Conservation (phyloP, 2,329 filamentous ascomycete species). For the Neopestalotiopsis clavispora region DNA sequence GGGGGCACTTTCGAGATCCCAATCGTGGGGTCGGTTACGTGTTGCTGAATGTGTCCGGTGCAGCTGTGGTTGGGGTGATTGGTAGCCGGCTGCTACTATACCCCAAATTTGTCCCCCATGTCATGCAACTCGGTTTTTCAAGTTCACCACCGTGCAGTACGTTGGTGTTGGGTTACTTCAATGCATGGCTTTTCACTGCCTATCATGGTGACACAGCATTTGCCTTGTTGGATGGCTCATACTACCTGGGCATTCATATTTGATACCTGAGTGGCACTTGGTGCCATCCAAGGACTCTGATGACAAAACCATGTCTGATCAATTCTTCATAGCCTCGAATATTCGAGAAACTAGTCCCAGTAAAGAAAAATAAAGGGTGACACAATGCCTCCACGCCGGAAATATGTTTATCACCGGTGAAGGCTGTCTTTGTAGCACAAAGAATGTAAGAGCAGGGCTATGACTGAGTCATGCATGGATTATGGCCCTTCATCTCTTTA, state of each 20-base stretch:
- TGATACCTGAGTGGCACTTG: no score
- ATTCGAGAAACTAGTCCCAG: no score
- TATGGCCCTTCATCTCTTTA: no score
- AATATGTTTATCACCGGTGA: no score
- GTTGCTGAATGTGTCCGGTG: not conserved
- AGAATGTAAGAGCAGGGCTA: no score
- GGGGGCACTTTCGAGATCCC: not conserved
- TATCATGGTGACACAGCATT: not conserved
- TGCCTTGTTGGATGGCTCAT: not conserved
- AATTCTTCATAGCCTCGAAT: no score
- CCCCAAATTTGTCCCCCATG: not conserved
- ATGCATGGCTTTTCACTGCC: not conserved
- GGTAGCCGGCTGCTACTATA: not conserved
- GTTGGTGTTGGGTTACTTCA: not conserved
- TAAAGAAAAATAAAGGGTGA: no score
- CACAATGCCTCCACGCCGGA: no score
- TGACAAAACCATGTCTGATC: no score
- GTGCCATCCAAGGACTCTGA: no score
- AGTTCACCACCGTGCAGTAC: not conserved
- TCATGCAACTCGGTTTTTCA: not conserved
- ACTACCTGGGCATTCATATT: not conserved
- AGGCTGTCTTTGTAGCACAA: no score
- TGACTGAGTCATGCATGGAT: no score
- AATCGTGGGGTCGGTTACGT: slow-evolving; percentile 1
- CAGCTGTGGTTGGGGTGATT: not conserved